These are phyloP conservation scores for Tetrahymena malaccensis DNA, from an alignment of 73 alveolate species.

Conservation along the genomic window DNA sequence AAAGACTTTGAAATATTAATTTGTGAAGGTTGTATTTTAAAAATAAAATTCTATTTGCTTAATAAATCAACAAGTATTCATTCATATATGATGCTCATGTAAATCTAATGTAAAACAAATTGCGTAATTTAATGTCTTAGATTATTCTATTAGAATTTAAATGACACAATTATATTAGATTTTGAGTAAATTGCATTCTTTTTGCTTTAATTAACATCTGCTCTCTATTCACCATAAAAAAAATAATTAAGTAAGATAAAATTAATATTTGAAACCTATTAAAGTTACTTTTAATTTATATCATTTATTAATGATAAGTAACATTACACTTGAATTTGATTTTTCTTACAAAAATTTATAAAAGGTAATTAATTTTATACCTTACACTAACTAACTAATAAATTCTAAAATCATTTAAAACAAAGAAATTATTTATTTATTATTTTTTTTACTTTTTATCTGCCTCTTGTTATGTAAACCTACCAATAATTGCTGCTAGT, in stretches of 20 bases:
- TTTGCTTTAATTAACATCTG: too few species aligned
- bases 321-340: not conserved
- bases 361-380: too few species aligned
- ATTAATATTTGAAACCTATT: not conserved
- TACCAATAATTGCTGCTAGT: not conserved
- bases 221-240: not conserved
- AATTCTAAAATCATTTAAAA: not conserved
- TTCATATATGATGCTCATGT: not conserved
- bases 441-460: slow-evolving; percentile 9
- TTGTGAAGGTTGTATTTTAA: too few species aligned
- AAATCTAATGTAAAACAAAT: not conserved
- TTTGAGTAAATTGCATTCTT: not conserved
- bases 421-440: not conserved
- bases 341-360: not conserved
- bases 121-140: not conserved
- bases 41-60: too few species aligned
- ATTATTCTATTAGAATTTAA: too few species aligned
- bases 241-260: not conserved
- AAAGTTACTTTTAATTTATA: not conserved
- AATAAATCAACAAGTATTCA: not conserved
- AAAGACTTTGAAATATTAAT: not conserved
- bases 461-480: not conserved
- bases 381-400: not conserved
- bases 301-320: not conserved
- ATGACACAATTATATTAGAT: not conserved